Conservation (phyloP, 2,329 filamentous ascomycete genomes). For the Fusarium tricinctum region DNA sequence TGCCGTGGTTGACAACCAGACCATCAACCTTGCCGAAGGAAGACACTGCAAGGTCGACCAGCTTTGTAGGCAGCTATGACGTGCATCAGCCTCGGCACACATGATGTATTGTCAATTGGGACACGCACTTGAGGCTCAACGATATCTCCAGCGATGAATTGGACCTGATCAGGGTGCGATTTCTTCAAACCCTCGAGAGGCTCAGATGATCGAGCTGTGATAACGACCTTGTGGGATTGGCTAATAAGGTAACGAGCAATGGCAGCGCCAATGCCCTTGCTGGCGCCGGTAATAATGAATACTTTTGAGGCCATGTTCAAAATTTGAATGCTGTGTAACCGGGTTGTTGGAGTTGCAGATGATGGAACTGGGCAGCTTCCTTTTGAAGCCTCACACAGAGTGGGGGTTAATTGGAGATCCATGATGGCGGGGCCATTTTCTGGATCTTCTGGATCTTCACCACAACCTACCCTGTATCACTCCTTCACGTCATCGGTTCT, state of each 20-base stretch:
- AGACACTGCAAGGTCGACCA: conserved; percentile 74
- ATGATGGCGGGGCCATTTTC: conserved; percentile 36
- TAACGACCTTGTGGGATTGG: conserved; percentile 69
- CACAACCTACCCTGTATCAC: conserved; percentile 36
- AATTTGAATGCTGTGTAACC: conserved; percentile 5
- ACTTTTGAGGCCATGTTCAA: conserved; percentile 69
- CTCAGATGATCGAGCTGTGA: conserved; percentile 68
- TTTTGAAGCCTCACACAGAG: conserved; percentile 22
- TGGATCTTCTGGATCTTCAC: conserved; percentile 26
- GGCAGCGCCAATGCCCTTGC: conserved; percentile 73
- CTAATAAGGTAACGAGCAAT: conserved; percentile 66
- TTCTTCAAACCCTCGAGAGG: conserved; percentile 65
- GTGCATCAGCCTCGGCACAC: conserved; percentile 2
- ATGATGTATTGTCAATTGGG: no score
- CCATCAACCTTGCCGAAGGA: conserved; percentile 82
- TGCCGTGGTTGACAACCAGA: conserved; percentile 89
- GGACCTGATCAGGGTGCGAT: conserved; percentile 64
- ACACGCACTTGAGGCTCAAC: conserved; percentile 58
- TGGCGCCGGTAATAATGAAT: conserved; percentile 77
- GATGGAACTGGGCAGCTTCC: conserved; percentile 13
- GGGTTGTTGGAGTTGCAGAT: conserved; percentile 2
- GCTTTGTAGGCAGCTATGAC: conserved; percentile 67
- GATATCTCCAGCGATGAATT: conserved; percentile 69
- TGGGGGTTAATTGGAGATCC: conserved; percentile 27
- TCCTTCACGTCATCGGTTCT: conserved; percentile 40